A percentile compares a stretch with the other conserved stretches of the same genome.
These are phyloP conservation scores for Rhizopogon sp. DNA, from an alignment of 768 basidiomycete genomes.

Conservation along the genomic window DNA sequence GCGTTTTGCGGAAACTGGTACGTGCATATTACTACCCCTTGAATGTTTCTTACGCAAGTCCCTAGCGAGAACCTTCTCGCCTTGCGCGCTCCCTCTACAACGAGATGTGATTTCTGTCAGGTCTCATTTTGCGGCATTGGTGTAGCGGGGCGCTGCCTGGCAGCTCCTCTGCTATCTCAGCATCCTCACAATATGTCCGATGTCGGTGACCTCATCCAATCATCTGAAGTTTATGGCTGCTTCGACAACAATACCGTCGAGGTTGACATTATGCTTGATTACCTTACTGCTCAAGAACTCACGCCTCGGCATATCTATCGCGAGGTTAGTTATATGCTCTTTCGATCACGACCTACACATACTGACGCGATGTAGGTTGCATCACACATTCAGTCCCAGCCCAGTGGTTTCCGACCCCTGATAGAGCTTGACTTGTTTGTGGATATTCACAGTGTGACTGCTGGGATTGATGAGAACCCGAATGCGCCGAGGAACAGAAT, in stretches of 20 bases:
- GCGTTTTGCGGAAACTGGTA: constrained; percentile 80
- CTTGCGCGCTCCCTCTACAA: constrained; percentile 66
- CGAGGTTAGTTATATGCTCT: constrained; percentile 43
- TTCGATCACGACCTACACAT: not conserved
- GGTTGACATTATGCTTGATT: constrained; percentile 82
- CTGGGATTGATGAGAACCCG: constrained; percentile 52
- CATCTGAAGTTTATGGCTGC: constrained; percentile 70
- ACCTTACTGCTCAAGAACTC: constrained; percentile 56
- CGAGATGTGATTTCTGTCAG: constrained; percentile 80
- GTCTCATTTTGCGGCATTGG: constrained; percentile 81
- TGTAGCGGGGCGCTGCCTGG: constrained; percentile 68
- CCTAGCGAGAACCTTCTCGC: constrained; percentile 72
- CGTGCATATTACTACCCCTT: constrained; percentile 8
- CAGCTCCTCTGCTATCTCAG: constrained; percentile 50
- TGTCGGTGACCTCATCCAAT: constrained; percentile 73
- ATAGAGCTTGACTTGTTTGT: constrained; percentile 68
- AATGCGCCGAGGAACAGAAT: constrained; percentile 54
- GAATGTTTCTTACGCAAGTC: not conserved
- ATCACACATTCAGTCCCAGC: constrained; percentile 52
- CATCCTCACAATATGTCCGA: constrained; percentile 67
- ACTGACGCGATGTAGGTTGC: constrained; percentile 46
- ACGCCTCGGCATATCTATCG: constrained; percentile 72
- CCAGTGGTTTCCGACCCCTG: constrained; percentile 58
- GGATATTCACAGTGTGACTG: constrained; percentile 57
- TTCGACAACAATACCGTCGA: constrained; percentile 77